These are phyloP conservation scores for Penicillium ochrochloron DNA, from an alignment of 495 filamentous ascomycete genomes.

Conservation along the genomic window DNA sequence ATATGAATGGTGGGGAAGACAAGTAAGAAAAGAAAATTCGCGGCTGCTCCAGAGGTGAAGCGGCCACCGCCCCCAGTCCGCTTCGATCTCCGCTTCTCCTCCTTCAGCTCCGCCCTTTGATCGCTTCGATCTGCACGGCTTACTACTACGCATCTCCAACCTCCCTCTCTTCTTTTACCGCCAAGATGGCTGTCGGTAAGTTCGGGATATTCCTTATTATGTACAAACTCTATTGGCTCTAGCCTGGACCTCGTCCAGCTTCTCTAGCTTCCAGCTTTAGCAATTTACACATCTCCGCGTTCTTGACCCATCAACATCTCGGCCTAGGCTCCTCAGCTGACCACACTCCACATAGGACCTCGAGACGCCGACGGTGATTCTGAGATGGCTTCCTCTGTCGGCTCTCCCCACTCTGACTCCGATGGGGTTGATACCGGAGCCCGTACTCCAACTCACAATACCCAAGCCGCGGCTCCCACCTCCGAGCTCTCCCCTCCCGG, in stretches of 20 bases:
- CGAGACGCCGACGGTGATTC: slow-evolving; percentile 60
- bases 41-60: slow-evolving; percentile 9
- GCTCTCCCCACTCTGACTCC: slow-evolving; percentile 41
- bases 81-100: slow-evolving; percentile 26
- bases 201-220: not conserved
- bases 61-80: slow-evolving; percentile 36
- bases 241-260: not conserved
- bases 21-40: slow-evolving; percentile 34
- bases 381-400: slow-evolving; percentile 60
- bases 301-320: slow-evolving; percentile 1
- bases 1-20: slow-evolving; percentile 16
- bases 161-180: not conserved
- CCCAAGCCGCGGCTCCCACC: slow-evolving; percentile 23
- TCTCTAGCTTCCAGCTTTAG: not conserved
- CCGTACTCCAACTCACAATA: slow-evolving; percentile 41
- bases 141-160: not conserved
- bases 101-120: slow-evolving; percentile 7
- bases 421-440: slow-evolving; percentile 39
- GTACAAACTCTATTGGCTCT: too few species aligned
- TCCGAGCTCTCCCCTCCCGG: slow-evolving; percentile 60
- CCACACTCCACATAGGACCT: slow-evolving; percentile 19
- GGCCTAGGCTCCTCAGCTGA: slow-evolving; percentile 18
- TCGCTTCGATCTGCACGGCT: slow-evolving; percentile 5
- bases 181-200: slow-evolving; percentile 33
- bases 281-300: slow-evolving; percentile 8